Evolutionary conservation across 108 stramenopile species (phyloP), one percentile per base, ranked within the genome.

Genomic region (Parietichytrium sp.): DNA sequence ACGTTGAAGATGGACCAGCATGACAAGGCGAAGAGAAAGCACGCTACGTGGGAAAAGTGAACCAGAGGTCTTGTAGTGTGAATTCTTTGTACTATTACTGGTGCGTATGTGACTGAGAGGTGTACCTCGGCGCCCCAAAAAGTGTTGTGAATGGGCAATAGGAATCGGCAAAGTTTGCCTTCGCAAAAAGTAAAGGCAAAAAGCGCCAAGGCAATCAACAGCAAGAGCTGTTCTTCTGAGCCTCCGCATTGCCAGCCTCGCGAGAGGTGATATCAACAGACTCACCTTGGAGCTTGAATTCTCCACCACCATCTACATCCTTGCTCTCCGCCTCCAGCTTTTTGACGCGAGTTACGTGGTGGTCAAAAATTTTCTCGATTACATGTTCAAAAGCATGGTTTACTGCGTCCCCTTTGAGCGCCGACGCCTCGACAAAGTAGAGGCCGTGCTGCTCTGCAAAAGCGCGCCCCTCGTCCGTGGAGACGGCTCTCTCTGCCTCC

Each of bases 401-500:
- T 45, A 97, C 96, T 10, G 96, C 96, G 50, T 92, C 92, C 27
- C 95, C 91, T 84, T 97, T 96, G 79, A 97, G 87, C 29, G 98
- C 98, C 16, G 94, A 95, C 42, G 98, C 98, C 89, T 99, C 98
- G 83, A 98, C 88, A 86, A 98, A 99, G 81, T 96, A 94, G 83
- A 99, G 96, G 52, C 97, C 97, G 36, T 96, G 92, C 80, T 91
- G 88, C 54, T 98, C 97, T 29, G 98, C 98, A 83, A 99, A 98
- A 82, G 95, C 97, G 85, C 94, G 93, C 29, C 95, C 98, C 87
- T 96, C 93, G 79, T 96, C 98, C 20, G 94, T 93, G 30, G 94
- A 92, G 29, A 98, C 98, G 15, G 94, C 95, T 29, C 96, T 93
- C 86, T 95, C 94, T 51, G 87, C 88, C 45, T 94, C 94, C 79